Base-by-base conservation (phyloP, 768 basidiomycete genomes). In the Podaxis pistillaris region DNA sequence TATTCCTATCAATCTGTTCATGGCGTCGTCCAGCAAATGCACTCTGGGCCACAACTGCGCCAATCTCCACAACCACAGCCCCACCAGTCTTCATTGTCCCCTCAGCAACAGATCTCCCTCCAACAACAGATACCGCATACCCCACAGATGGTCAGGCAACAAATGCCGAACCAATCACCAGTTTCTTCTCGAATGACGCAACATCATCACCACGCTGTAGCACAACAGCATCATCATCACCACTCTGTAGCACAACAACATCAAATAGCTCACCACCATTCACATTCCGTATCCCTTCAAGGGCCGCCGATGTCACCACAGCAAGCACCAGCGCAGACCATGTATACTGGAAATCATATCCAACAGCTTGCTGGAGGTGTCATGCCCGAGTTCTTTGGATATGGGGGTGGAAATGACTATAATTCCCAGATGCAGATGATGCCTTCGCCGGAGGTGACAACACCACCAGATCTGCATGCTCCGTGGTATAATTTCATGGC, bases 401-500 rank as follows among this genome's bases (percentile, higher is more conserved):
- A 75, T 58, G 54, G 65, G 22, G 60, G 69, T 2, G 64, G 68
- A 11, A 63, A 66, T 49, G 66, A 64, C 28, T 72, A 68, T 44
- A 63, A 51, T 40, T 28, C 58, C 44, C 66, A 76, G 37, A 63
- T 74, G 64, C 66, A 76, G 33, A 63, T 74, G 64, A 72, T 67
- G 65, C 67, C 68, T 28, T 38, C 67, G 44, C 66, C 66, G 41
- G 62, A 56, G 4, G 54, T 44, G n/a, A 65, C 40, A 28, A 55
- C 73, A n/a, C 72, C 75, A 36, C 68, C 73, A 28, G 79, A 80
- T 63, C 63, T 78, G 37, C 71, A 72, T 58, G 78, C 79, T 57
- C 76, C 81, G 12, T 83, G 82, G 82, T 78, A 79, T 49, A 81
- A 79, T 64, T 77, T 83, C 53, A 70, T 80, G 68, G 73, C 79